phyloP scores from a whole-genome alignment of 192 early-diverging fungal genomes.

The Podila epigama region DNA sequence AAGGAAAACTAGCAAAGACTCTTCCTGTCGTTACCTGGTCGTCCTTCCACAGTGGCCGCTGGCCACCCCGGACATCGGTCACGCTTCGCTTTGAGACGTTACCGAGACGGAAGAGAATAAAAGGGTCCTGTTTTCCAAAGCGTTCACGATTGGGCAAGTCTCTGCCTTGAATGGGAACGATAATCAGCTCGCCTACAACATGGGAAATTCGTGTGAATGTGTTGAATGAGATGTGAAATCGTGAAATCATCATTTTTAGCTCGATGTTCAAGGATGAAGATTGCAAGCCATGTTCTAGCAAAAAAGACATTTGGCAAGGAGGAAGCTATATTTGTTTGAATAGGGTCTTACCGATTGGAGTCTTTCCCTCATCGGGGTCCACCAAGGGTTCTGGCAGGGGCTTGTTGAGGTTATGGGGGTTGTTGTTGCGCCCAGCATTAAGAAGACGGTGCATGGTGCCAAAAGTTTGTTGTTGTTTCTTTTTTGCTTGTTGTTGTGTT shows the following conservation, averaged over 20 bases:
- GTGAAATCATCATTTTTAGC: too few relatives aligned
- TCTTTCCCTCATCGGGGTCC: conserved; percentile 48
- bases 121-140: conserved; percentile 66
- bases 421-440: conserved; percentile 6
- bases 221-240: too few relatives aligned
- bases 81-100: conserved; percentile 55
- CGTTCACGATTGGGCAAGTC: conserved; percentile 43
- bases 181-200: conserved; percentile 33
- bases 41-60: conserved; percentile 62
- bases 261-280: too few relatives aligned
- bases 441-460: conserved; percentile 31
- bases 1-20: not conserved
- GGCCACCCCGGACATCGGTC: conserved; percentile 64
- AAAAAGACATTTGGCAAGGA: too few relatives aligned
- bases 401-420: conserved; percentile 32
- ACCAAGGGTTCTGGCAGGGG: conserved; percentile 45
- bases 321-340: too few relatives aligned
- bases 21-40: conserved; percentile 53
- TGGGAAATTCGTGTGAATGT: too few relatives aligned
- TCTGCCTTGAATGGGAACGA: conserved; percentile 46
- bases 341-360: conserved; percentile 35
- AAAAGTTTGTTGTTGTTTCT: not conserved
- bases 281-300: too few relatives aligned
- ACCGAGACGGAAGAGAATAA: conserved; percentile 58
- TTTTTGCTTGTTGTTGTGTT: too few relatives aligned